phyloP scores from a whole-genome alignment of 2,329 filamentous ascomycete genomes.

The Claviceps purpurea region DNA sequence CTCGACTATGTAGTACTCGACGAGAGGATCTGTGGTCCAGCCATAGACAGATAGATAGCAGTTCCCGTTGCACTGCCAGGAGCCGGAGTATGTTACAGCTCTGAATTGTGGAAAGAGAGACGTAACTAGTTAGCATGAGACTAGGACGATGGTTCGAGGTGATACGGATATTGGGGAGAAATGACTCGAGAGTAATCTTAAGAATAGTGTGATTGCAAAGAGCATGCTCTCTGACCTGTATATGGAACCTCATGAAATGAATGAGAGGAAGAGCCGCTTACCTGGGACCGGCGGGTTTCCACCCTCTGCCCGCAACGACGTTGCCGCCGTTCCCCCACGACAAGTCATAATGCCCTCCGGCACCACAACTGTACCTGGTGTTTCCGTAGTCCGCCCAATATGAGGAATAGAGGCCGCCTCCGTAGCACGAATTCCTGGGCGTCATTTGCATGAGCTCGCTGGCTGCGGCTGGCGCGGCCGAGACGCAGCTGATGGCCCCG shows the following conservation, averaged over 20 bases:
- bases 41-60: constrained; percentile 26
- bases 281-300: constrained; percentile 37
- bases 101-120: constrained; percentile 11
- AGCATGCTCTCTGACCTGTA: constrained; percentile 6
- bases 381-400: neutral
- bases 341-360: neutral
- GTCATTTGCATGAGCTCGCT: neutral
- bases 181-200: no score
- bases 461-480: neutral
- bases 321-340: constrained; percentile 34
- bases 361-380: neutral
- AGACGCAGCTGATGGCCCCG: neutral
- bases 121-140: neutral
- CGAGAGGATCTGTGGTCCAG: constrained; percentile 22
- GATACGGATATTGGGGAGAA: no score
- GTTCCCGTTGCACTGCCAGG: constrained; percentile 13
- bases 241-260: neutral
- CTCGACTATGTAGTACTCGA: constrained; percentile 27
- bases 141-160: no score
- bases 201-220: neutral
- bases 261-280: constrained; percentile 15
- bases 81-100: constrained; percentile 11
- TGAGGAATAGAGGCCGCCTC: neutral
- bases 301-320: constrained; percentile 45
- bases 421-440: neutral